Conservation (phyloP, 768 basidiomycete species). For the Mycena vitilis region DNA sequence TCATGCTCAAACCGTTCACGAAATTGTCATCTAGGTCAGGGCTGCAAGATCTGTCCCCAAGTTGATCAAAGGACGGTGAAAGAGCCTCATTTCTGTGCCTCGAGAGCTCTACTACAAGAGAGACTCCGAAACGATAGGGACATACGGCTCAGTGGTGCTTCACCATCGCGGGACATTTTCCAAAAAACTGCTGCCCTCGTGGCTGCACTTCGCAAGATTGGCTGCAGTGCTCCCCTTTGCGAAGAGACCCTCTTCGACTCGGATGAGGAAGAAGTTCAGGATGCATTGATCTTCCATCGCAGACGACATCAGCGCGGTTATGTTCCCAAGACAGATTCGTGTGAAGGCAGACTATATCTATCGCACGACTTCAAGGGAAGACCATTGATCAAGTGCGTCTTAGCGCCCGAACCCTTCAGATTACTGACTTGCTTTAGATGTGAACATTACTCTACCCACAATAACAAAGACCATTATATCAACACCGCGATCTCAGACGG, state of each 20-base stretch:
- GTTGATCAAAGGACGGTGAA: not conserved
- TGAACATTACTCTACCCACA: not conserved
- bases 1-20: not conserved
- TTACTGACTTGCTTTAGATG: not conserved
- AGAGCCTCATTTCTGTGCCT: not conserved
- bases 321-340: not conserved
- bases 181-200: constrained; percentile 11
- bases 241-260: constrained; percentile 3
- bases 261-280: not conserved
- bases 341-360: not conserved
- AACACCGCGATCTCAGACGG: not conserved
- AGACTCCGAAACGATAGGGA: not conserved
- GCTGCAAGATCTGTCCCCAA: not conserved
- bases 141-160: not conserved
- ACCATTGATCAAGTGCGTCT: not conserved
- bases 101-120: not conserved
- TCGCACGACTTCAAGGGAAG: not conserved
- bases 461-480: constrained; percentile 1
- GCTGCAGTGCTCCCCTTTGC: not conserved
- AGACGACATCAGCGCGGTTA: not conserved
- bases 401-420: too few relatives aligned
- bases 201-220: not conserved
- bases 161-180: not conserved
- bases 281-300: not conserved
- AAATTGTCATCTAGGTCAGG: not conserved